phyloP scores from a whole-genome alignment of 2,329 filamentous ascomycete species.

The Fusarium sp. region DNA sequence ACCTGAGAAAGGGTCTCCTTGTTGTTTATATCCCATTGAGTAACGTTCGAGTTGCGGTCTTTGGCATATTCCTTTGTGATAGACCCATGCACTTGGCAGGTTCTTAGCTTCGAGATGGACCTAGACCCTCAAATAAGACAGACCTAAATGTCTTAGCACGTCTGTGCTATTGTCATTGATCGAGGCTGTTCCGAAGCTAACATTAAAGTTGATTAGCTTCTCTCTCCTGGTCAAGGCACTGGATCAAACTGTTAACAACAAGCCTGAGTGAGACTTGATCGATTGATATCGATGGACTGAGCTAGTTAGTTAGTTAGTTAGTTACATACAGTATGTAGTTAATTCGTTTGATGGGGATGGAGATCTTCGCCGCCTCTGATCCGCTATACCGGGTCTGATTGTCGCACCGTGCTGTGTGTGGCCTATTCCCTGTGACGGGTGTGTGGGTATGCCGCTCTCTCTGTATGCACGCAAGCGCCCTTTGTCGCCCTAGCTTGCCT shows the following conservation, averaged over 20 bases:
- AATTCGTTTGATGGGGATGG: background rate
- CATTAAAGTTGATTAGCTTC: slow-evolving; percentile 2
- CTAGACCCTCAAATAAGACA: slow-evolving; percentile 7
- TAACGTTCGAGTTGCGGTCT: slow-evolving; percentile 2
- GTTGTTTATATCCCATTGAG: background rate
- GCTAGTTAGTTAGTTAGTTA: background rate
- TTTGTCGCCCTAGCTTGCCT: slow-evolving; percentile 15
- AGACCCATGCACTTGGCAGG: slow-evolving; percentile 18
- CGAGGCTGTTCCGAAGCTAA: slow-evolving; percentile 4
- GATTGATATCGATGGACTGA: slow-evolving; percentile 6
- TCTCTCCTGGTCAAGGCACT: background rate
- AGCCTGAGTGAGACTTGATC: background rate
- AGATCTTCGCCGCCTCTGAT: slow-evolving; percentile 40
- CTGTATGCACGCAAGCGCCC: slow-evolving; percentile 32
- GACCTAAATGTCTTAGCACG: background rate
- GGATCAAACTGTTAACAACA: background rate
- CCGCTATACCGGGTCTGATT: slow-evolving; percentile 46
- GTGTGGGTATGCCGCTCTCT: slow-evolving; percentile 23
- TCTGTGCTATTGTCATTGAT: slow-evolving; percentile 5
- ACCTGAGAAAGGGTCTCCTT: background rate
- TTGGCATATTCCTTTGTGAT: slow-evolving; percentile 6
- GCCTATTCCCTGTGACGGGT: slow-evolving; percentile 37
- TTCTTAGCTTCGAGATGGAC: slow-evolving; percentile 14
- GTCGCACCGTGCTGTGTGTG: slow-evolving; percentile 46
- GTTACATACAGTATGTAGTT: background rate